Conservation (phyloP, 352 stramenopile species). For the Paralagenidium karlingii region DNA sequence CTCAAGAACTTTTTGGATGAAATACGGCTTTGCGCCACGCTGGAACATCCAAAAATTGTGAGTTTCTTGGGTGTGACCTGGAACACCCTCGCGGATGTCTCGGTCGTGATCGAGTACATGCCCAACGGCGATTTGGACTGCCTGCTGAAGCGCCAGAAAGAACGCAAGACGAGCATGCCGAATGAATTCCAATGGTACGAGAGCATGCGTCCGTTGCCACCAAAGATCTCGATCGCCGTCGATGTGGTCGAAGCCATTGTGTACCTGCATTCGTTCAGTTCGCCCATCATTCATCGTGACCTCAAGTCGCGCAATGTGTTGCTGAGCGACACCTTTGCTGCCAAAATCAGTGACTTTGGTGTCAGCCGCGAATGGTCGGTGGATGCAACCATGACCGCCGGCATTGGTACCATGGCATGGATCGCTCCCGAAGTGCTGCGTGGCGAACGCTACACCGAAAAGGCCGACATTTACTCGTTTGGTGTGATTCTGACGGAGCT, state of each 20-base stretch:
- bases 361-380: conserved; percentile 64
- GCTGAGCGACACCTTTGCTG: conserved; percentile 39
- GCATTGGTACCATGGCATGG: conserved; percentile 78
- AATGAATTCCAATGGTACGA: conserved; percentile 62
- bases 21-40: conserved; percentile 71
- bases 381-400: conserved; percentile 67
- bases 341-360: conserved; percentile 79
- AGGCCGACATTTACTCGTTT: conserved; percentile 81
- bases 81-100: conserved; percentile 78
- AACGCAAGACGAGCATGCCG: conserved; percentile 19
- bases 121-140: conserved; percentile 57
- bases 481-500: conserved; percentile 69
- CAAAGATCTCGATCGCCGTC: conserved; percentile 44
- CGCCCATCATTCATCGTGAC: conserved; percentile 70
- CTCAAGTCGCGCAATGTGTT: conserved; percentile 74
- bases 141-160: conserved; percentile 44
- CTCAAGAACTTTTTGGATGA: conserved; percentile 66
- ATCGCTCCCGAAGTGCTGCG: conserved; percentile 70
- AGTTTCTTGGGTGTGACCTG: conserved; percentile 73
- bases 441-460: conserved; percentile 75
- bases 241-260: conserved; percentile 68
- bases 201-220: conserved; percentile 26
- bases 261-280: conserved; percentile 74
- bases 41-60: conserved; percentile 70
- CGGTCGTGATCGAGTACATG: conserved; percentile 74